A percentile compares a stretch with the other conserved stretches of the same genome.
Evolutionary conservation across 495 filamentous ascomycete genomes (phyloP).

Genomic region (Penicillium canescens): DNA sequence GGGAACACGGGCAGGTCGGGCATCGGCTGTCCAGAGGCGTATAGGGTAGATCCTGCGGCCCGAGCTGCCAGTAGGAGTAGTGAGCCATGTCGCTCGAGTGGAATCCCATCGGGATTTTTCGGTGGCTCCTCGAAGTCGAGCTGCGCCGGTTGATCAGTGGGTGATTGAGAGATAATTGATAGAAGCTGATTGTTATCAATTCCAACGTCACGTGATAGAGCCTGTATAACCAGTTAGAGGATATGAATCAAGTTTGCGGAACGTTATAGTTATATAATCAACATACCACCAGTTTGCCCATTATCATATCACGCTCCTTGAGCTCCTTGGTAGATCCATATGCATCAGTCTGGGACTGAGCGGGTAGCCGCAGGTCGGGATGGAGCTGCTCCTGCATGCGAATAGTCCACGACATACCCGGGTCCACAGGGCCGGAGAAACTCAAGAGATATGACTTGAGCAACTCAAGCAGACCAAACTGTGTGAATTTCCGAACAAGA

Average conservation of each 20-base stretch:
- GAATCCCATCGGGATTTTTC: conserved; percentile 60
- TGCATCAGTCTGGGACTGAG: conserved; percentile 57
- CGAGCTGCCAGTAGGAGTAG: conserved; percentile 59
- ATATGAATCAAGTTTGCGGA: not conserved
- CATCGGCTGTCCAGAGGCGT: conserved; percentile 27
- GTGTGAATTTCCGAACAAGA: conserved; percentile 69
- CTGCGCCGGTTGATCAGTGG: conserved; percentile 38
- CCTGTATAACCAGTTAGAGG: conserved; percentile 40
- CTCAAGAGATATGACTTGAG: conserved; percentile 75
- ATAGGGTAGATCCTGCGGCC: conserved; percentile 43
- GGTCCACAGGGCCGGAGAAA: conserved; percentile 55
- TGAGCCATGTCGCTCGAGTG: conserved; percentile 70
- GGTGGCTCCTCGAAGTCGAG: conserved; percentile 45
- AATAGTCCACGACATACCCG: conserved; percentile 73
- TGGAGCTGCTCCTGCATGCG: conserved; percentile 71
- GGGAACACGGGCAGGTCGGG: conserved; percentile 60
- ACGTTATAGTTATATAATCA: not conserved
- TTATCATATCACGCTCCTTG: conserved; percentile 64
- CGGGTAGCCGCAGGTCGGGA: conserved; percentile 43
- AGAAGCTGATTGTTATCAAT: conserved; percentile 54
- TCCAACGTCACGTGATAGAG: conserved; percentile 70
- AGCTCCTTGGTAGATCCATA: conserved; percentile 65
- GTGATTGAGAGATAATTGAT: conserved; percentile 34
- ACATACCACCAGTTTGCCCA: conserved; percentile 75
- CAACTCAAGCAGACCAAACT: conserved; percentile 83